A percentile compares a stretch with the other conserved stretches of the same genome.
These are phyloP conservation scores for Gloeopeniophorella convolvens DNA, from an alignment of 768 basidiomycete genomes.

Conservation along the genomic window DNA sequence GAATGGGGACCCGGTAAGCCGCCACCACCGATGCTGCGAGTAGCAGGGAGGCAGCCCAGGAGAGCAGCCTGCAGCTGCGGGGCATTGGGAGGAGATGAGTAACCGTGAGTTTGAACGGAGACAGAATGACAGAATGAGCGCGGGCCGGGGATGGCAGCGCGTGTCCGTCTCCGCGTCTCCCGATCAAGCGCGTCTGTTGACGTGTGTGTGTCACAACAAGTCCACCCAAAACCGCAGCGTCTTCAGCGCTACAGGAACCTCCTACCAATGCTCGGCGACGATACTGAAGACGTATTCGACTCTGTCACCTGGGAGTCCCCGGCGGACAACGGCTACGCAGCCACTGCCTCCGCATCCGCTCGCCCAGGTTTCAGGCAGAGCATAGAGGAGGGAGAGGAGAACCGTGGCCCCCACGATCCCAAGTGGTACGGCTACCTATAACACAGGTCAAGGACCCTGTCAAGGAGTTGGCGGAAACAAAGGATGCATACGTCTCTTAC, in stretches of 20 bases:
- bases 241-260: not conserved
- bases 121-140: no score
- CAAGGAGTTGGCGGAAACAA: conserved; percentile 94
- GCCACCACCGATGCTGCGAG: conserved; percentile 20
- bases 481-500: conserved; percentile 96
- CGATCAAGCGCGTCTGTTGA: not conserved
- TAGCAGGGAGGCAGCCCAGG: conserved; percentile 22
- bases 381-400: conserved; percentile 61
- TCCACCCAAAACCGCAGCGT: not conserved
- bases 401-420: conserved; percentile 64
- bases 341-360: conserved; percentile 33
- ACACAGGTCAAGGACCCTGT: conserved; percentile 86
- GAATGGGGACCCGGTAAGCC: conserved; percentile 59
- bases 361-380: conserved; percentile 82
- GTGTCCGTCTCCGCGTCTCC: no score
- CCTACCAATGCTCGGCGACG: conserved; percentile 68
- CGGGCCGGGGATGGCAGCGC: no score
- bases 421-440: conserved; percentile 89
- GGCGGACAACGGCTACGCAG: conserved; percentile 45
- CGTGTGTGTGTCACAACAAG: not conserved
- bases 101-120: conserved; percentile 23
- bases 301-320: conserved; percentile 88
- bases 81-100: conserved; percentile 16
- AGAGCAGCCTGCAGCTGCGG: conserved; percentile 12
- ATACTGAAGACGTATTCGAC: conserved; percentile 80